Base-by-base conservation (phyloP, 2,329 filamentous ascomycete genomes). In the Clarireedia paspali region DNA sequence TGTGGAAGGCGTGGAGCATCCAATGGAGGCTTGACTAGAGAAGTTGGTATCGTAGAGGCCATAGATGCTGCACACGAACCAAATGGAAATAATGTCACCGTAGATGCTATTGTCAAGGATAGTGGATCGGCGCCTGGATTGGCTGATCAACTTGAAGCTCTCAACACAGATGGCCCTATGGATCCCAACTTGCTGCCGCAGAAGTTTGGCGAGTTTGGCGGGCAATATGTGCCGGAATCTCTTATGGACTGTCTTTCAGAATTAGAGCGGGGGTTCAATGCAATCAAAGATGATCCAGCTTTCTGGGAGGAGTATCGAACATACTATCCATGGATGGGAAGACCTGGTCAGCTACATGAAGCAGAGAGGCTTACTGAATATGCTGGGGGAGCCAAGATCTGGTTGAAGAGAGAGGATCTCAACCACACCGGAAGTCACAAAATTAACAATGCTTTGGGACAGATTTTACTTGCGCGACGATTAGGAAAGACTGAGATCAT, bases 341-440 rank as follows among this genome's bases (percentile, higher is more conserved):
- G 94, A 47, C 92, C 94, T 1, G 94, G 92, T 52, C 91, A 92
- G 63, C 77, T 99, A 53, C 94, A 99, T 74, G 75, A 91, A 53
- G 94, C 94, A 1, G 85, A 94, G 64, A 85, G 91, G 53, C 76
- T 99, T 62, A 97, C 92, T 0, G 87, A 95, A 69, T 77, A 92
- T 67, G 91, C 89, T 48, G 90, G 91, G 24, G 94, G 94, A 59
- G 92, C 94, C 49, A 95, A 91, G 69, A 95, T 99, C 75, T 99
- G 92, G 87, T 76, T 99, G 64, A 99, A 99, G 81, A 84, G 94
- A 66, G 94, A 99, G 74, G 94, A 99, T 70, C 77, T 97, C 56
- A 97, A 97, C 74, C 94, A 99, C 71, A 97, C 94, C 7, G 94
- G 94, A 63, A 95, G 89, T 60, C 94, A 99, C 80, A 99, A 99